These are phyloP conservation scores for Phylloporus sp. DNA, from an alignment of 768 basidiomycete genomes.

Conservation along the genomic window DNA sequence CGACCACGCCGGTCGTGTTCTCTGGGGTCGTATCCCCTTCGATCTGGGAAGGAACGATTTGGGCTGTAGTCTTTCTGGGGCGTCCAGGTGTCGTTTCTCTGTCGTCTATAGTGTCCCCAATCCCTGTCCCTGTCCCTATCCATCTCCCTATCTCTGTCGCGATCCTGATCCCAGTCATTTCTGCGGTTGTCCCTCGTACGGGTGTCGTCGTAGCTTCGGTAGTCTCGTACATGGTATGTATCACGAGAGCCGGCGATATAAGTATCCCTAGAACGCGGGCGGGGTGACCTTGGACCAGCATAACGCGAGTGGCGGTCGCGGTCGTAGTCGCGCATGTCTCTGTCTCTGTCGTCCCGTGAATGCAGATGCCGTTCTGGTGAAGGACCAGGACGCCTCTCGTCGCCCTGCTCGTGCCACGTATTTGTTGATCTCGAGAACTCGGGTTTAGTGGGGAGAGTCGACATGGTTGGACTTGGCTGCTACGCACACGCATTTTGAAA, in stretches of 20 bases:
- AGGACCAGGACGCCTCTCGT: constrained; percentile 23
- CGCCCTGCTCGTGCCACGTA: constrained; percentile 16
- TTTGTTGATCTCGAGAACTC: constrained; percentile 23
- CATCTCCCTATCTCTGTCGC: constrained; percentile 17
- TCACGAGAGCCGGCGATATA: constrained; percentile 19
- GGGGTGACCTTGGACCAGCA: constrained; percentile 14
- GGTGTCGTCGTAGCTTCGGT: constrained; percentile 18
- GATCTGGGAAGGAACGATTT: constrained; percentile 9
- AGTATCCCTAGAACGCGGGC: constrained; percentile 12
- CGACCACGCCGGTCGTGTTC: constrained; percentile 18
- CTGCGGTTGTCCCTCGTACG: constrained; percentile 23
- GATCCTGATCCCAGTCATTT: constrained; percentile 23
- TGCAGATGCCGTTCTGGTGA: constrained; percentile 26
- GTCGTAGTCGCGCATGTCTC: constrained; percentile 21
- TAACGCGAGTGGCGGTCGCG: constrained; percentile 18
- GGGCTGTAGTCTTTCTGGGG: constrained; percentile 16
- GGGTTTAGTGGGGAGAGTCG: constrained; percentile 30
- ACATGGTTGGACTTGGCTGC: constrained; percentile 12
- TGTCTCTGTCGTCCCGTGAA: constrained; percentile 24
- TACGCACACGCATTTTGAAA: no score
- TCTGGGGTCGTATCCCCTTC: constrained; percentile 15
- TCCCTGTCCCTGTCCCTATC: constrained; percentile 18
- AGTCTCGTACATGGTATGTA: constrained; percentile 15
- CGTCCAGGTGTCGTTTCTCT: constrained; percentile 15
- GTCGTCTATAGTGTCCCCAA: constrained; percentile 16